phyloP scores from a whole-genome alignment of 2,329 filamentous ascomycete genomes.

The Dactylonectria macrodidyma region DNA sequence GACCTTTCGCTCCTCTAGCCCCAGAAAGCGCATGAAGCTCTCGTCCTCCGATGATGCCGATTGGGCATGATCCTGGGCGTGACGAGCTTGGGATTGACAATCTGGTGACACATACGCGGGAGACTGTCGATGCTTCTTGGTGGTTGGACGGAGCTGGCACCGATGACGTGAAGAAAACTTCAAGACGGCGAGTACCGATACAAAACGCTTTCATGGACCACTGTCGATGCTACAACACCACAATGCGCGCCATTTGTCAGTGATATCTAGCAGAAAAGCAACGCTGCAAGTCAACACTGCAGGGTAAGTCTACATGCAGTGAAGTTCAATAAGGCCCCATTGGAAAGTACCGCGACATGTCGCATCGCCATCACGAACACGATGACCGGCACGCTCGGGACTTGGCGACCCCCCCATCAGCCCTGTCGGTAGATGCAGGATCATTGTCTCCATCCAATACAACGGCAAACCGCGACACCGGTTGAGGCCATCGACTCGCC shows the following conservation, averaged over 20 bases:
- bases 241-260: slow-evolving; percentile 15
- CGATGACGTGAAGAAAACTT: neutral
- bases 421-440: slow-evolving; percentile 23
- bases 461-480: neutral
- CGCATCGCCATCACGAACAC: slow-evolving; percentile 1
- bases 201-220: neutral
- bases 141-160: neutral
- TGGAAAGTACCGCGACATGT: slow-evolving; percentile 4
- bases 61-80: slow-evolving; percentile 1
- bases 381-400: slow-evolving; percentile 9
- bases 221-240: neutral
- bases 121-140: neutral
- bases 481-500: neutral
- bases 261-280: neutral
- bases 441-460: neutral
- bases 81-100: neutral
- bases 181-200: neutral
- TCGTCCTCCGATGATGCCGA: slow-evolving; percentile 15
- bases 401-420: slow-evolving; percentile 15
- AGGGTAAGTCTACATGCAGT: neutral
- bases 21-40: slow-evolving; percentile 9
- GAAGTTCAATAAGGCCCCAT: neutral
- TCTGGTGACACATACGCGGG: slow-evolving; percentile 16
- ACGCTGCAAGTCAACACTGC: neutral
- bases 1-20: neutral